phyloP scores from a whole-genome alignment of 2,329 filamentous ascomycete species.

The Emergomyces africanus region DNA sequence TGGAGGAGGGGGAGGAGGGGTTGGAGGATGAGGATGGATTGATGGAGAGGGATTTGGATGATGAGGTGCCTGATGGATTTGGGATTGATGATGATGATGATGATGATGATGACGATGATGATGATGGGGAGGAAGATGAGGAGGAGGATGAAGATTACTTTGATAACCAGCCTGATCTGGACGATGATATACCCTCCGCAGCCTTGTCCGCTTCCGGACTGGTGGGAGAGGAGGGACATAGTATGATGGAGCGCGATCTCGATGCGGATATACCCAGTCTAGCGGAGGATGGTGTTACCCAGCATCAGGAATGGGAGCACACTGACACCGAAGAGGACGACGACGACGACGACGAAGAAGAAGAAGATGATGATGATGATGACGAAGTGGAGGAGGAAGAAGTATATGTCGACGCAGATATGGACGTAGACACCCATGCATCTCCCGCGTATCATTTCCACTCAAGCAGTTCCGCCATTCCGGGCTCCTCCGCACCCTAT shows the following conservation, averaged over 20 bases:
- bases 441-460: not conserved
- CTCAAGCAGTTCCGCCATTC: constrained; percentile 11
- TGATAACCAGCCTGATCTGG: constrained; percentile 31
- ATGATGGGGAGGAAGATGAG: constrained; percentile 25
- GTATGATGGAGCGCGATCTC: constrained; percentile 55
- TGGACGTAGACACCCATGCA: constrained; percentile 1
- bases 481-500: constrained; percentile 17
- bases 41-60: constrained; percentile 54
- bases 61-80: constrained; percentile 56
- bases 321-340: constrained; percentile 56
- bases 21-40: constrained; percentile 40
- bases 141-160: constrained; percentile 34
- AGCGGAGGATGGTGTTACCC: constrained; percentile 31
- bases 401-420: not conserved
- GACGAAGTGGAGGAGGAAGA: constrained; percentile 6
- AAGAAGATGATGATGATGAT: constrained; percentile 25
- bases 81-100: constrained; percentile 30
- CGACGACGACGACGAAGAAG: constrained; percentile 35
- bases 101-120: constrained; percentile 26
- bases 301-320: constrained; percentile 57
- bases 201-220: constrained; percentile 8
- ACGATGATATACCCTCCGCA: constrained; percentile 22
- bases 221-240: constrained; percentile 20
- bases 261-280: constrained; percentile 57
- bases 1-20: constrained; percentile 40